Conservation (phyloP, 202 grass and related monocot species). For the Tripidium arundinaceum region DNA sequence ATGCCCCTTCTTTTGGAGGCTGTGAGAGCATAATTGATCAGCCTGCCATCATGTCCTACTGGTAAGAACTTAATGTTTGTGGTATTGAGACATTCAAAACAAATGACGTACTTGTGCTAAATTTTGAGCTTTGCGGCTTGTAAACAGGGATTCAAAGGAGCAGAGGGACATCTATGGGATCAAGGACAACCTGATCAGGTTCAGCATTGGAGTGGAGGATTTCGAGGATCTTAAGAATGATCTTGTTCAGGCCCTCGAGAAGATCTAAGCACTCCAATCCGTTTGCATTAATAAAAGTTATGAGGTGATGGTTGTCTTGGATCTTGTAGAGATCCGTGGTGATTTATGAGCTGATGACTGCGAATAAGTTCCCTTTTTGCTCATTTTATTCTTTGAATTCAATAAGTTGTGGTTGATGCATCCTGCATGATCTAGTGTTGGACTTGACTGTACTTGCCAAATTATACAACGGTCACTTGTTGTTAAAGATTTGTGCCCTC, state of each 20-base stretch:
- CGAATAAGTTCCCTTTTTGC: conserved; percentile 9
- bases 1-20: conserved; percentile 94
- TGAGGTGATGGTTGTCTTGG: conserved; percentile 13
- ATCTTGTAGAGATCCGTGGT: neutral
- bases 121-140: neutral
- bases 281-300: neutral
- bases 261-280: conserved; percentile 49
- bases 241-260: conserved; percentile 73
- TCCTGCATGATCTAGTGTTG: neutral
- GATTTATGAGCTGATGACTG: conserved; percentile 10
- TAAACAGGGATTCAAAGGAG: conserved; percentile 75
- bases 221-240: conserved; percentile 93
- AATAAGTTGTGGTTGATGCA: neutral
- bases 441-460: neutral
- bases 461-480: neutral
- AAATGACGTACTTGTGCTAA: neutral
- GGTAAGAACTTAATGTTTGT: conserved; percentile 42
- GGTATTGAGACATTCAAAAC: neutral
- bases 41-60: conserved; percentile 99
- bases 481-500: neutral
- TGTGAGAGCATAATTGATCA: conserved; percentile 97
- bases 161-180: conserved; percentile 90
- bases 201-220: conserved; percentile 95
- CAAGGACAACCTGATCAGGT: conserved; percentile 98
- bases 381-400: neutral